Conservation (phyloP, 2,329 filamentous ascomycete genomes). For the Parascedosporium putredinis region DNA sequence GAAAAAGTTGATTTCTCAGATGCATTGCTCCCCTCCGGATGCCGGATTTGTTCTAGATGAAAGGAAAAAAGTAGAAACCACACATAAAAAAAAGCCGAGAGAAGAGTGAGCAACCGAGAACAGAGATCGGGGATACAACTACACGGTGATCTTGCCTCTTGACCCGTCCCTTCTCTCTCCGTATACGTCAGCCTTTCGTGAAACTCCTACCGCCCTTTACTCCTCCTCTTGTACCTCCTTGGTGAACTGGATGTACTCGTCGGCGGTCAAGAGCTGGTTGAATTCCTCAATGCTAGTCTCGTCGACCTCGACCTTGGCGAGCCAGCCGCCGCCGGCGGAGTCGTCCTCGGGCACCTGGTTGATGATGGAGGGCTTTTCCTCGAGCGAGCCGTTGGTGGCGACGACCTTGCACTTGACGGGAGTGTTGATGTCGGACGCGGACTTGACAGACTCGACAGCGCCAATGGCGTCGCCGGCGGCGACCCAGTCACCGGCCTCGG, state of each 20-base stretch:
- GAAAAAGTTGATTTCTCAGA: neutral
- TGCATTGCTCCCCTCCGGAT: neutral
- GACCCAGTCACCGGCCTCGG: constrained; percentile 58
- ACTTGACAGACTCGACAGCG: constrained; percentile 96
- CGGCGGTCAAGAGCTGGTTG: constrained; percentile 65
- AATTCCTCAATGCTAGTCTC: constrained; percentile 57
- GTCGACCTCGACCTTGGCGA: constrained; percentile 73
- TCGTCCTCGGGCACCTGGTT: constrained; percentile 82
- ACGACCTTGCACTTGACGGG: constrained; percentile 70
- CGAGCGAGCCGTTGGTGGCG: constrained; percentile 62
- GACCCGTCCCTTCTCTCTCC: neutral
- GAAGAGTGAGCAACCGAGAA: no score
- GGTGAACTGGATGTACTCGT: constrained; percentile 69
- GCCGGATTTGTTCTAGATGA: neutral
- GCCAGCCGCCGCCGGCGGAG: constrained; percentile 71
- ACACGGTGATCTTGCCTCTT: neutral
- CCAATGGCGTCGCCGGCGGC: constrained; percentile 74
- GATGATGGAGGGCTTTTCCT: constrained; percentile 77
- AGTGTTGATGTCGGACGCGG: constrained; percentile 91
- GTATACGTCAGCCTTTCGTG: no score
- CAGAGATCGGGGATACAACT: no score
- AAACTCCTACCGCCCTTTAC: no score
- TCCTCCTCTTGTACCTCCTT: constrained; percentile 18
- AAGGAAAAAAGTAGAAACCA: neutral
- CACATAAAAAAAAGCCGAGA: neutral